phyloP scores from a whole-genome alignment of 2,329 filamentous ascomycete species.

The Clonostachys sp. region DNA sequence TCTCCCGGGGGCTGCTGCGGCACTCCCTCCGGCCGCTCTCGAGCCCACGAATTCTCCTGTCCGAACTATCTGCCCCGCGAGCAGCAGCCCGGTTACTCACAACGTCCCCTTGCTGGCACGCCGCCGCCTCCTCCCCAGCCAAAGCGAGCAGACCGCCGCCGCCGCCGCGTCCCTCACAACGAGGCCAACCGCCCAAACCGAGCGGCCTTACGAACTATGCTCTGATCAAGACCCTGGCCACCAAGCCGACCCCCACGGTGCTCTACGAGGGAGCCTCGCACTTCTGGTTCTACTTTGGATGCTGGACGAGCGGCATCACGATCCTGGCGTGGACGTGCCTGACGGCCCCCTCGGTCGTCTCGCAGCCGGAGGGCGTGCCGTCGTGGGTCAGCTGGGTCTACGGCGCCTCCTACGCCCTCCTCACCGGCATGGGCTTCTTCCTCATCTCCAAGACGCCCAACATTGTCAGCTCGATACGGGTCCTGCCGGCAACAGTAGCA shows the following conservation, averaged over 20 bases:
- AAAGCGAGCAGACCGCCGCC: slow-evolving; percentile 5
- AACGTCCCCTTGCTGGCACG: slow-evolving; percentile 11
- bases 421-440: slow-evolving; percentile 55
- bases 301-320: slow-evolving; percentile 47
- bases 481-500: slow-evolving; percentile 41
- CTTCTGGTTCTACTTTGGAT: slow-evolving; percentile 55
- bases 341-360: slow-evolving; percentile 22
- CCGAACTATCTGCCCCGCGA: slow-evolving; percentile 9
- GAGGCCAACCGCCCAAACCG: slow-evolving; percentile 1
- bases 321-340: slow-evolving; percentile 26
- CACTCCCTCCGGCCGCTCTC: slow-evolving; percentile 5
- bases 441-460: slow-evolving; percentile 53
- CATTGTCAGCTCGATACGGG: slow-evolving; percentile 53
- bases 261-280: slow-evolving; percentile 65
- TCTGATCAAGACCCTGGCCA: slow-evolving; percentile 51
- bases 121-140: slow-evolving; percentile 4
- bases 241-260: slow-evolving; percentile 48
- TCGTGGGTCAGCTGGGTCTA: slow-evolving; percentile 55
- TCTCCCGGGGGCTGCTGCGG: slow-evolving; percentile 15
- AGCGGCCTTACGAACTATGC: slow-evolving; percentile 22
- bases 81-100: slow-evolving; percentile 20
- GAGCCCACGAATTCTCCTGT: slow-evolving; percentile 7
- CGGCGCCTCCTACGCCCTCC: slow-evolving; percentile 51
- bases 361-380: slow-evolving; percentile 41
- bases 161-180: slow-evolving; percentile 4